These are phyloP conservation scores for Diplocarpon mali DNA, from an alignment of 2,329 filamentous ascomycete genomes.

Conservation along the genomic window DNA sequence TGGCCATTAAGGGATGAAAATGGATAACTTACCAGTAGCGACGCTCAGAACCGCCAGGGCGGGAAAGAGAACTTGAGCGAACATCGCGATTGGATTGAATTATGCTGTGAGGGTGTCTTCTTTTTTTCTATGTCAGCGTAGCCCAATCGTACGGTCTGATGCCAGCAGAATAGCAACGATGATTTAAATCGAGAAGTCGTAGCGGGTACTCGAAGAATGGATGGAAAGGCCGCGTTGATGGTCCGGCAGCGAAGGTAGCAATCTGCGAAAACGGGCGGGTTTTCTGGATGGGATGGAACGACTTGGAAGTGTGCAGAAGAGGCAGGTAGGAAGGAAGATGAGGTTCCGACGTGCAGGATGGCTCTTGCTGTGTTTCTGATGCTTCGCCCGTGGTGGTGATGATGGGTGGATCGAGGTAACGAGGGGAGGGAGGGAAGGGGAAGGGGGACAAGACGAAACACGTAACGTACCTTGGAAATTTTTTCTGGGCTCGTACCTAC, in stretches of 20 bases:
- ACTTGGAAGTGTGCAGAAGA: too few species aligned
- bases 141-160: slow-evolving; percentile 15
- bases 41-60: slow-evolving; percentile 16
- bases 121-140: slow-evolving; percentile 13
- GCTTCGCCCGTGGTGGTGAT: too few species aligned
- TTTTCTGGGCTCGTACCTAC: slow-evolving; percentile 9
- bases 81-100: slow-evolving; percentile 17
- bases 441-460: slow-evolving; percentile 1
- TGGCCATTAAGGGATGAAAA: not conserved
- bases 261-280: not conserved
- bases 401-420: not conserved
- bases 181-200: slow-evolving; percentile 8
- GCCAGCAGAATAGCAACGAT: slow-evolving; percentile 9
- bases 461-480: slow-evolving; percentile 10
- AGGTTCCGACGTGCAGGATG: too few species aligned
- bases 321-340: too few species aligned
- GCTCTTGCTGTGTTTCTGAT: too few species aligned
- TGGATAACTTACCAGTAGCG: slow-evolving; percentile 20
- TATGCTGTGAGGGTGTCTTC: slow-evolving; percentile 20
- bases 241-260: not conserved
- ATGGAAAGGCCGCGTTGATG: slow-evolving; percentile 9
- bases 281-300: too few species aligned
- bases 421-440: not conserved
- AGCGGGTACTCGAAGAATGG: slow-evolving; percentile 9
- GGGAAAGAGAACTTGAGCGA: slow-evolving; percentile 19